These are phyloP conservation scores for Solanum piurae DNA, from an alignment of 257 asterid genomes.

Conservation along the genomic window DNA sequence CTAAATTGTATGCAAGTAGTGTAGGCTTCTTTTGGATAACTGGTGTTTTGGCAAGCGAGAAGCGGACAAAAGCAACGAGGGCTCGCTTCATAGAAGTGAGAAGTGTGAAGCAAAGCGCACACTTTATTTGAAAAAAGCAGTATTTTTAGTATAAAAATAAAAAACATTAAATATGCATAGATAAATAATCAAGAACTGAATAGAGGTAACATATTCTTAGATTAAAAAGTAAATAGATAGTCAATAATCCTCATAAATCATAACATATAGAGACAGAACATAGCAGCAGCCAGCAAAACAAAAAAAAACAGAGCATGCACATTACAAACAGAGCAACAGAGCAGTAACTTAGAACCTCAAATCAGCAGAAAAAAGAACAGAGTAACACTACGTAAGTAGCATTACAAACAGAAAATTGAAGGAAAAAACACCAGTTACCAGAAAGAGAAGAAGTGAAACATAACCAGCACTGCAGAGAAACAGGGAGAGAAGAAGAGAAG, in stretches of 20 bases:
- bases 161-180: not conserved
- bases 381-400: not conserved
- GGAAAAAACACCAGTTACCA: not conserved
- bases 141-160: no score
- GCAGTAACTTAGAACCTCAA: not conserved
- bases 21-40: not conserved
- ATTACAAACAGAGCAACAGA: not conserved
- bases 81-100: not conserved
- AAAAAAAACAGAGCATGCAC: not conserved
- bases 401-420: not conserved
- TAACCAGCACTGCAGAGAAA: not conserved
- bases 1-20: not conserved
- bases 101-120: not conserved
- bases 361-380: not conserved
- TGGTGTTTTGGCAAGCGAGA: not conserved
- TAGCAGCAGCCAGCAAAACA: not conserved
- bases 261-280: not conserved
- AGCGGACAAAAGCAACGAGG: not conserved
- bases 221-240: not conserved
- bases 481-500: not conserved
- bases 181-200: not conserved
- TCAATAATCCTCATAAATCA: not conserved
- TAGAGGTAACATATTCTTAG: not conserved
- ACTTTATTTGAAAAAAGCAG: not conserved
- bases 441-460: not conserved